A percentile compares a stretch with the other conserved stretches of the same genome.
These are phyloP conservation scores for Penicillium oxalicum DNA, from an alignment of 2,329 filamentous ascomycete genomes.

Conservation along the genomic window DNA sequence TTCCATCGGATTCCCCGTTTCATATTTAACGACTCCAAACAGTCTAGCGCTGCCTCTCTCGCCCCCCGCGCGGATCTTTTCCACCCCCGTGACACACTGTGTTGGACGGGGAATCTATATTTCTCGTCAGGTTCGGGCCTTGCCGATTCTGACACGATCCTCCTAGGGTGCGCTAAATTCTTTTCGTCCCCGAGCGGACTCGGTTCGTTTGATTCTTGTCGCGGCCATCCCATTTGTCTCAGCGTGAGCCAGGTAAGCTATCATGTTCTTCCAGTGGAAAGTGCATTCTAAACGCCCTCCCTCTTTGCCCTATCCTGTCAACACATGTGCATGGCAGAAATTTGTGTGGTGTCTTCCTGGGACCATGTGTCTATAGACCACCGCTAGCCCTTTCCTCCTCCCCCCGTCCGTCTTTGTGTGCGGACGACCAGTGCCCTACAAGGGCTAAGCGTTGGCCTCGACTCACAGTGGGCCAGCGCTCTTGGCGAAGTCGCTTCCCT, in stretches of 20 bases:
- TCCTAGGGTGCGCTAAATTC: not conserved
- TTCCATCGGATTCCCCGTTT: not conserved
- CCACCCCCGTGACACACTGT: not conserved
- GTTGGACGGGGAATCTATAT: not conserved
- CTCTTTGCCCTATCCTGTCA: too few relatives aligned
- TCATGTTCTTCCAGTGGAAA: too few relatives aligned
- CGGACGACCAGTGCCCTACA: conserved; percentile 3
- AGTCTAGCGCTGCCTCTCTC: not conserved
- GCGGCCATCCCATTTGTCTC: not conserved
- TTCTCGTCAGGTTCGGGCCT: not conserved
- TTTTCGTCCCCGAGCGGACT: too few relatives aligned
- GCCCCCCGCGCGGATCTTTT: not conserved
- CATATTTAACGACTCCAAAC: not conserved
- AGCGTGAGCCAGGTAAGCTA: not conserved
- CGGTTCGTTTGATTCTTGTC: not conserved
- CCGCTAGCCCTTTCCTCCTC: not conserved
- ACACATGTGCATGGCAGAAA: too few relatives aligned
- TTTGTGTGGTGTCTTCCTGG: too few relatives aligned
- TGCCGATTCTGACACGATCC: not conserved
- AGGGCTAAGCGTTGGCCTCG: not conserved
- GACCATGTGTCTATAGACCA: too few relatives aligned
- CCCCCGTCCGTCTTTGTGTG: not conserved
- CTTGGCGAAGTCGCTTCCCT: conserved; percentile 3
- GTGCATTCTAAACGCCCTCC: too few relatives aligned
- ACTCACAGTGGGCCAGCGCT: not conserved